Percentiles rank a stretch among this genome's conserved stretches.
Conservation (phyloP, 441 rosid species). For the Adansonia grandidieri region DNA sequence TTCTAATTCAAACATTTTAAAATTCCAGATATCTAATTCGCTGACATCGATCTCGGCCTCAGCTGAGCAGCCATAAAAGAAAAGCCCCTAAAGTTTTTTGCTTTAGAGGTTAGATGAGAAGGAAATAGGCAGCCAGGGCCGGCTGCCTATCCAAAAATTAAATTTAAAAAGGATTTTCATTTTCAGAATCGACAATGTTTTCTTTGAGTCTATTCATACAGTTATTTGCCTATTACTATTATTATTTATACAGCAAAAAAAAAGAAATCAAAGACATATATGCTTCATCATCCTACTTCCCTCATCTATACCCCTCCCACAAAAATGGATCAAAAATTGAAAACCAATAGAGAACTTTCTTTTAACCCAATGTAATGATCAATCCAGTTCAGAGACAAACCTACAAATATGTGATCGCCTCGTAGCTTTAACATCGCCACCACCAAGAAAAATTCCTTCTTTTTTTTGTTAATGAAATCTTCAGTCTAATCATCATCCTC, state of each 20-base stretch:
- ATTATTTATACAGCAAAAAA: slow-evolving; percentile 39
- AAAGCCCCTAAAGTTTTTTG: too few relatives aligned
- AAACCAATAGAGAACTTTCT: slow-evolving; percentile 5
- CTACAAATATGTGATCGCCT: slow-evolving; percentile 28
- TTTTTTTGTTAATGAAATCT: slow-evolving; percentile 7
- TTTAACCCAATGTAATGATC: slow-evolving; percentile 31
- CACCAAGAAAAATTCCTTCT: too few relatives aligned
- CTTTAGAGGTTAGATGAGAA: too few relatives aligned
- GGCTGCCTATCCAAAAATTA: too few relatives aligned
- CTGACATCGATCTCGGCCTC: not conserved
- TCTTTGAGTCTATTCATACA: not conserved
- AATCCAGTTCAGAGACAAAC: slow-evolving; percentile 30
- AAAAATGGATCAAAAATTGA: slow-evolving; percentile 25
- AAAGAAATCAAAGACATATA: slow-evolving; percentile 19
- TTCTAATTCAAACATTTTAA: too few relatives aligned
- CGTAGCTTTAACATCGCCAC: not conserved
- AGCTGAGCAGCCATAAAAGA: not conserved
- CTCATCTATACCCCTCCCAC: slow-evolving; percentile 26
- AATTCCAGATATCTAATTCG: too few relatives aligned
- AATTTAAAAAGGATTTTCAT: not conserved
- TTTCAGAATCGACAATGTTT: not conserved
- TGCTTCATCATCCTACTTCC: slow-evolving; percentile 30
- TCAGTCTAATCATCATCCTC: slow-evolving; percentile 81
- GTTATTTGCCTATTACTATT: too few relatives aligned
- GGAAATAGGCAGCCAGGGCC: too few relatives aligned